Conservation (phyloP, 768 basidiomycete species). For the Asterophora lycoperdoides region DNA sequence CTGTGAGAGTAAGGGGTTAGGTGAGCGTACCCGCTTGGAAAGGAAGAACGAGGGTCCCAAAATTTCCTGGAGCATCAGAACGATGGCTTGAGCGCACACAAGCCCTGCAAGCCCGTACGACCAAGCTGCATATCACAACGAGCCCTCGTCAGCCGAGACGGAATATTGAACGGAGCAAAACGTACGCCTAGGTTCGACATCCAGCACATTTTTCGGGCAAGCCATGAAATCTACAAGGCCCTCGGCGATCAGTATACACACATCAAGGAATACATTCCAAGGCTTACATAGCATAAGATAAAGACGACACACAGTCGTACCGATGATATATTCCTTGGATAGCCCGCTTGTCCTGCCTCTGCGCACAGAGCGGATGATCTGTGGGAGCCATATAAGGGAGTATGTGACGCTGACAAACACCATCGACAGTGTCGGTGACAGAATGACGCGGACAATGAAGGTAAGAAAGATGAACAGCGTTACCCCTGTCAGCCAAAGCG, state of each 20-base stretch:
- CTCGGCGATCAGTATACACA: not conserved
- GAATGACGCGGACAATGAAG: conserved; percentile 68
- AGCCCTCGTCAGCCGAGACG: not conserved
- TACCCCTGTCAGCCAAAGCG: conserved; percentile 44
- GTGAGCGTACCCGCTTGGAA: conserved; percentile 51
- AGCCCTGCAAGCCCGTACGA: conserved; percentile 54
- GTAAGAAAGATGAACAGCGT: conserved; percentile 65
- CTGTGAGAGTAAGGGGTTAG: conserved; percentile 1
- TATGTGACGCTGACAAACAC: conserved; percentile 66
- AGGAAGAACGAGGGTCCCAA: conserved; percentile 86
- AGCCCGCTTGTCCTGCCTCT: conserved; percentile 71
- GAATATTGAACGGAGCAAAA: conserved; percentile 11
- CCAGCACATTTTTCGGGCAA: conserved; percentile 84
- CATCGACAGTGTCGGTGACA: conserved; percentile 62
- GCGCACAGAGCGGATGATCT: conserved; percentile 72
- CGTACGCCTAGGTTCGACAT: conserved; percentile 71
- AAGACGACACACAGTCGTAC: conserved; percentile 68
- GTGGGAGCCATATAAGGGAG: conserved; percentile 80
- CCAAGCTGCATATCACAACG: conserved; percentile 46
- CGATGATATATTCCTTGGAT: conserved; percentile 66
- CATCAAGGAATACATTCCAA: not conserved
- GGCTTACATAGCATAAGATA: conserved; percentile 71
- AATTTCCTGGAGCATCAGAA: conserved; percentile 69
- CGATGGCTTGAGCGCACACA: conserved; percentile 55
- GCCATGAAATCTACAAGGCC: conserved; percentile 63